Conservation (phyloP, 805 yeast genomes). For the Pichia pseudocactophila region DNA sequence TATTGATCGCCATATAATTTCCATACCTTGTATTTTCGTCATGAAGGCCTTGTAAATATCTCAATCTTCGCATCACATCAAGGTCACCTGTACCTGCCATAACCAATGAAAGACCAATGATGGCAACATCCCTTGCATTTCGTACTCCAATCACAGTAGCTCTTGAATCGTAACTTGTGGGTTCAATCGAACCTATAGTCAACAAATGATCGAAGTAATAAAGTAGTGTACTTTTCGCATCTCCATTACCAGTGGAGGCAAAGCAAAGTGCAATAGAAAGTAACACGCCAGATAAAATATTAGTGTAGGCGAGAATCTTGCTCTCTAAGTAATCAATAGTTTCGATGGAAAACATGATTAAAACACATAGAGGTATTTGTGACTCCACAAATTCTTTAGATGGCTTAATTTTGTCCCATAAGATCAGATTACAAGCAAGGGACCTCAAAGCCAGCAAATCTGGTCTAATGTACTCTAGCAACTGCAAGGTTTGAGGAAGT, state of each 20-base stretch:
- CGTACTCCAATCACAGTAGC: constrained; percentile 46
- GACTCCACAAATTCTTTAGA: constrained; percentile 46
- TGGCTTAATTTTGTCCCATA: constrained; percentile 59
- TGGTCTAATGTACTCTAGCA: constrained; percentile 68
- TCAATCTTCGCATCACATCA: constrained; percentile 60
- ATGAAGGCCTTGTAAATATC: constrained; percentile 57
- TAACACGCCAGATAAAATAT: constrained; percentile 66
- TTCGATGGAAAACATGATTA: constrained; percentile 22
- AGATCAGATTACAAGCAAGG: constrained; percentile 52
- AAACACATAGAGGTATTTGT: constrained; percentile 44
- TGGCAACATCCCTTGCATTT: constrained; percentile 48
- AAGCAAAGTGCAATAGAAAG: constrained; percentile 64
- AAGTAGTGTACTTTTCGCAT: constrained; percentile 48
- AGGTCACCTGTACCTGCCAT: constrained; percentile 93
- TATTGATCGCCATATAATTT: constrained; percentile 64
- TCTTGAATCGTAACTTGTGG: constrained; percentile 47
- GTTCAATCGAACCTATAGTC: constrained; percentile 33
- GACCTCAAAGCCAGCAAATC: constrained; percentile 62
- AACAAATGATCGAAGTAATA: constrained; percentile 45
- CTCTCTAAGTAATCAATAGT: constrained; percentile 36
- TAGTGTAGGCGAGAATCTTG: constrained; percentile 53
- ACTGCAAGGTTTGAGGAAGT: constrained; percentile 50
- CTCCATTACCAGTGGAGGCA: constrained; percentile 58
- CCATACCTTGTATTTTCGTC: constrained; percentile 43
- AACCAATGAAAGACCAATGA: constrained; percentile 58